Evolutionary conservation across 1,284 basidiomycete genomes (phyloP).

Genomic region (Ceratorhiza oryzae-sativae): DNA sequence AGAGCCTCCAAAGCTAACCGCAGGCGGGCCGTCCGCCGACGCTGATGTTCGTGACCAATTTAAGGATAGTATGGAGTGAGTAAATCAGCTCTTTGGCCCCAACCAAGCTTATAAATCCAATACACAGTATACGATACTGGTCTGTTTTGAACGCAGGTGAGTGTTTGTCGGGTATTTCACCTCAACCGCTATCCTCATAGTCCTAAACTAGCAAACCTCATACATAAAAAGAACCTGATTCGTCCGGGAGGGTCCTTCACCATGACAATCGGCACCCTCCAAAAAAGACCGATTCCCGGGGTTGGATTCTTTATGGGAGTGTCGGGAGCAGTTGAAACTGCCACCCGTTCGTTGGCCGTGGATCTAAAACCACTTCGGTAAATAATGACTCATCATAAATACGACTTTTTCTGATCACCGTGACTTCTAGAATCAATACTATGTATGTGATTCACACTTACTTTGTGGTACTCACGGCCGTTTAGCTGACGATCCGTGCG

Average conservation of each 20-base stretch:
- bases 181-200: not conserved
- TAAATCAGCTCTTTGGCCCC: not conserved
- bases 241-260: conserved; percentile 14
- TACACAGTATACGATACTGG: too few relatives aligned
- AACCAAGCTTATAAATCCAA: too few relatives aligned
- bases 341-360: conserved; percentile 7
- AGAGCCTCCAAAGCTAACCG: not conserved
- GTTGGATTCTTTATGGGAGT: not conserved
- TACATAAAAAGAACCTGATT: conserved; percentile 5
- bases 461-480: too few relatives aligned
- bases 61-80: not conserved
- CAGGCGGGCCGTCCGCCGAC: not conserved
- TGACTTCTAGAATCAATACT: not conserved
- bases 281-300: not conserved
- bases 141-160: too few relatives aligned
- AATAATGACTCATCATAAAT: not conserved
- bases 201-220: not conserved
- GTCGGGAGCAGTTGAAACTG: conserved; percentile 2
- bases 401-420: too few relatives aligned
- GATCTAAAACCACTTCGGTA: conserved; percentile 29
- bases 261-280: conserved; percentile 1
- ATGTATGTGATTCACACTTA: not conserved
- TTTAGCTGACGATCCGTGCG: too few relatives aligned
- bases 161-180: not conserved
- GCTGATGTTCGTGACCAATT: not conserved